Evolutionary conservation across 352 stramenopile species (phyloP).

Genomic region (Phytophthora sp.): DNA sequence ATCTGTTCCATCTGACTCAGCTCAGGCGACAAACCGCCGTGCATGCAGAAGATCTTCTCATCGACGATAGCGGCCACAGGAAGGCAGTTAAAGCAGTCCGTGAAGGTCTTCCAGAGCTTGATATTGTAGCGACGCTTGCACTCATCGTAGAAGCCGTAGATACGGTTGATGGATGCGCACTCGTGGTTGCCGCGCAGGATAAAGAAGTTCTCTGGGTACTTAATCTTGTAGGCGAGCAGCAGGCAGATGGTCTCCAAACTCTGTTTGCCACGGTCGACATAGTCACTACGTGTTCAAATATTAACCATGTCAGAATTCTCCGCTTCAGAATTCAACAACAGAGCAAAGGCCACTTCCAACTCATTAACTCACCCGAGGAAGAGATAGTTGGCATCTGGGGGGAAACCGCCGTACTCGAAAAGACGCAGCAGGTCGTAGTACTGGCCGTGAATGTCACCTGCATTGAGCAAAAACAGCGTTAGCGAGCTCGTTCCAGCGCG

Average conservation of each 20-base stretch:
- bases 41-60: conserved; percentile 99
- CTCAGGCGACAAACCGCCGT: conserved; percentile 92
- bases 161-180: conserved; percentile 98
- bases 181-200: conserved; percentile 99
- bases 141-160: conserved; percentile 99
- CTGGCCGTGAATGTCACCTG: conserved; percentile 98
- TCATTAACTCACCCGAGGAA: conserved; percentile 55
- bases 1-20: conserved; percentile 99
- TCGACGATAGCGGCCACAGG: conserved; percentile 96
- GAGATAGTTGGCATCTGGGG: conserved; percentile 73
- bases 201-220: conserved; percentile 98
- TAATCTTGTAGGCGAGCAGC: conserved; percentile 98
- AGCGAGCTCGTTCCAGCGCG: background rate
- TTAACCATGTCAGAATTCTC: conserved; percentile 70
- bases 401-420: conserved; percentile 94
- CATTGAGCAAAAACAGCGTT: conserved; percentile 11
- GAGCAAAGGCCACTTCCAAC: background rate
- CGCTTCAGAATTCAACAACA: conserved; percentile 44
- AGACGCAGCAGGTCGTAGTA: conserved; percentile 99
- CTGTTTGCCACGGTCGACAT: conserved; percentile 95
- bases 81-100: conserved; percentile 99
- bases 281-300: conserved; percentile 82
- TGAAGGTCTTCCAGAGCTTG: conserved; percentile 96
- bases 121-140: conserved; percentile 95
- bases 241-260: conserved; percentile 98